Percentiles rank a stretch among this genome's conserved stretches.
These are phyloP conservation scores for Citrus reticulata DNA, from an alignment of 345 rosid species.

Conservation along the genomic window DNA sequence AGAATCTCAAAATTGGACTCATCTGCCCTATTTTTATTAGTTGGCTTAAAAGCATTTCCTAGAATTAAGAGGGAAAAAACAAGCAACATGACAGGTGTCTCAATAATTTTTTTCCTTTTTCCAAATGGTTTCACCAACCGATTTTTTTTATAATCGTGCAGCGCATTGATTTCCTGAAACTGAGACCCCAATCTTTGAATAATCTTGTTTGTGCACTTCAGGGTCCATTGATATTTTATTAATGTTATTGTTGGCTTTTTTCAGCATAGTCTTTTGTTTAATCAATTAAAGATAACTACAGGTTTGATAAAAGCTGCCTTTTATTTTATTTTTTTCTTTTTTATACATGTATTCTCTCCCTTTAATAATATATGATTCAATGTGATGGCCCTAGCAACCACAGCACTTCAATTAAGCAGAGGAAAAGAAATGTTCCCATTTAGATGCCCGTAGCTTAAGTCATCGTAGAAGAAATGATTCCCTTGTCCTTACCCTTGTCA, in stretches of 20 bases:
- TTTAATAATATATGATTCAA: neutral
- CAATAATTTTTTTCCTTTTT: neutral
- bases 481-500: neutral
- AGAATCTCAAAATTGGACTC: neutral
- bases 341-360: neutral
- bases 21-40: neutral
- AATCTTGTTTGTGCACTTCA: neutral
- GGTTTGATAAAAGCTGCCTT: neutral
- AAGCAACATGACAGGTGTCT: constrained; percentile 1
- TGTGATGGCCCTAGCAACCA: neutral
- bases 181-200: neutral
- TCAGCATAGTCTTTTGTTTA: neutral
- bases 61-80: neutral
- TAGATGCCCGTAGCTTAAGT: neutral
- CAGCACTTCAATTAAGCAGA: constrained; percentile 1
- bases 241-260: neutral
- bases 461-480: neutral
- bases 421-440: neutral
- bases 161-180: neutral
- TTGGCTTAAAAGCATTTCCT: neutral
- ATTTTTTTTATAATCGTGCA: neutral
- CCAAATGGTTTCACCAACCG: neutral
- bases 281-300: neutral
- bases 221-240: constrained; percentile 1
- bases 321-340: neutral